Evolutionary conservation across 1,284 basidiomycete species (phyloP).

Genomic region (Dichomitus squalens): DNA sequence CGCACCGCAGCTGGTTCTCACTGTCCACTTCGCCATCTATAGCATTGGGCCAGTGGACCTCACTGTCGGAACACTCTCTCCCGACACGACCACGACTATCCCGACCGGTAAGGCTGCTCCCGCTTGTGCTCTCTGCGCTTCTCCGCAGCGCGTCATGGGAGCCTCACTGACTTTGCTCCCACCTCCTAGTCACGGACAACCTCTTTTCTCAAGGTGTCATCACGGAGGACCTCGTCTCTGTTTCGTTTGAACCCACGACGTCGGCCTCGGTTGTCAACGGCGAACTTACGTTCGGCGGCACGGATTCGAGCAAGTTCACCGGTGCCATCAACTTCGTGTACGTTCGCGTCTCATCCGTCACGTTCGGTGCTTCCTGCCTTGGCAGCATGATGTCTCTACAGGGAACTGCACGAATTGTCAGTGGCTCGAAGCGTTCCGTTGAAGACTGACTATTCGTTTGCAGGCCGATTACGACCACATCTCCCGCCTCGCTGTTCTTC

Average conservation of each 20-base stretch:
- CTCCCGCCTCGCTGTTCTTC: slow-evolving; percentile 57
- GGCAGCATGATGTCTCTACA: too few relatives aligned
- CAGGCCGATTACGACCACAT: slow-evolving; percentile 49
- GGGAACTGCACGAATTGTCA: too few relatives aligned
- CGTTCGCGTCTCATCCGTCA: slow-evolving; percentile 24
- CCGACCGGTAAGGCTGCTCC: slow-evolving; percentile 26
- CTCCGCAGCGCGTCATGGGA: background rate
- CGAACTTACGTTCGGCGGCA: slow-evolving; percentile 52
- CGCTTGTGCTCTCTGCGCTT: too few relatives aligned
- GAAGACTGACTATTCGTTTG: background rate
- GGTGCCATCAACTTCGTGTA: slow-evolving; percentile 49
- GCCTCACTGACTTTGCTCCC: background rate
- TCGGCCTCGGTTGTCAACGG: slow-evolving; percentile 37
- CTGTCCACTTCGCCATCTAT: background rate
- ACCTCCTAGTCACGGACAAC: slow-evolving; percentile 36
- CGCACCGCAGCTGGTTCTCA: background rate
- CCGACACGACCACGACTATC: slow-evolving; percentile 15
- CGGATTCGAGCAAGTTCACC: slow-evolving; percentile 46
- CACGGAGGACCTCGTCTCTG: slow-evolving; percentile 42
- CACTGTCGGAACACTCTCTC: slow-evolving; percentile 38
- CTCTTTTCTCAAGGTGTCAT: slow-evolving; percentile 44
- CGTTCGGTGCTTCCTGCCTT: background rate
- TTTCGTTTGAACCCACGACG: slow-evolving; percentile 52
- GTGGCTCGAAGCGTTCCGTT: too few relatives aligned
- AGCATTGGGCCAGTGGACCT: slow-evolving; percentile 54